phyloP scores from a whole-genome alignment of 768 basidiomycete genomes.

The Galerina marginata region DNA sequence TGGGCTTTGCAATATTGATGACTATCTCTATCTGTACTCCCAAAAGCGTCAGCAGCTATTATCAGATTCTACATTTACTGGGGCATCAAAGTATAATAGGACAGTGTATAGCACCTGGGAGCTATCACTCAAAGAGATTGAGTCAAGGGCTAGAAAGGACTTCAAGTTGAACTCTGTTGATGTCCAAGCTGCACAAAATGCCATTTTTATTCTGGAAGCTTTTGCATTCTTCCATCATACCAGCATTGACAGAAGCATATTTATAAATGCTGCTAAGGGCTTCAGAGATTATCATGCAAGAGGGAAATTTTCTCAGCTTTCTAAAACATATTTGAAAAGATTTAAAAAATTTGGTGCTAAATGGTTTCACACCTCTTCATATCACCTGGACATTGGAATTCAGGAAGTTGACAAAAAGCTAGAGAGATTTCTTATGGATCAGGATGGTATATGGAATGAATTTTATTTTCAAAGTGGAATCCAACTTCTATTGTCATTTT shows the following conservation, averaged over 20 bases:
- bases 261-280: conserved; percentile 14
- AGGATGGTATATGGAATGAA: conserved; percentile 17
- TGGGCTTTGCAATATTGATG: conserved; percentile 14
- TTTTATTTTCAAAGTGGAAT: conserved; percentile 20
- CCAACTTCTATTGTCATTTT: conserved; percentile 20
- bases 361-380: too few species aligned
- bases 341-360: too few species aligned
- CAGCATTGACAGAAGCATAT: conserved; percentile 18
- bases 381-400: too few species aligned
- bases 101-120: conserved; percentile 27
- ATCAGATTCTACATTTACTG: conserved; percentile 5
- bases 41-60: conserved; percentile 10
- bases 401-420: too few species aligned
- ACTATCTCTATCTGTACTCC: conserved; percentile 10
- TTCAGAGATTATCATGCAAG: not conserved
- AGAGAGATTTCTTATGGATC: not conserved
- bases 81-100: conserved; percentile 19
- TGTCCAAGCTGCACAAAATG: conserved; percentile 15
- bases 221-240: conserved; percentile 26
- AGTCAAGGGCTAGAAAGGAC: conserved; percentile 4
- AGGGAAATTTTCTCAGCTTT: not conserved
- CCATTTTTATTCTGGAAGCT: conserved; percentile 19
- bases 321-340: not conserved
- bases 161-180: not conserved
- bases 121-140: conserved; percentile 20